A percentile compares a stretch with the other conserved stretches of the same genome.
phyloP scores from a whole-genome alignment of 1,139 yeast species.

The Scheffersomyces quercinus region DNA sequence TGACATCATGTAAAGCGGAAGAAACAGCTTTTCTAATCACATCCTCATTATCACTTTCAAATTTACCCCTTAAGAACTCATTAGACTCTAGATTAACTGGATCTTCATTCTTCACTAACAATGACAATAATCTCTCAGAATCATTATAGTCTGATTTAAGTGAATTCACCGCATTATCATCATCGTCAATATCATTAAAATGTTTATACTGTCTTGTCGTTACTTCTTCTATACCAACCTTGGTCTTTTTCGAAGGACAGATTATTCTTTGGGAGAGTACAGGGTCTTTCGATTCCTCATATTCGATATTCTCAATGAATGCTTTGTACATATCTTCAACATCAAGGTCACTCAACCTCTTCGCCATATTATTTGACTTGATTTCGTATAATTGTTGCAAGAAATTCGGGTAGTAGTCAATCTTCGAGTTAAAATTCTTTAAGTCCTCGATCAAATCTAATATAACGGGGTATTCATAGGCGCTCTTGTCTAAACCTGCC shows the following conservation, averaged over 20 bases:
- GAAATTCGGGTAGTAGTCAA: constrained; percentile 24
- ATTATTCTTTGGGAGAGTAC: not conserved
- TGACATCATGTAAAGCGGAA: constrained; percentile 16
- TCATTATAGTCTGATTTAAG: constrained; percentile 19
- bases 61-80: constrained; percentile 8
- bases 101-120: constrained; percentile 13
- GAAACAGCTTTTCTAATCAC: constrained; percentile 23
- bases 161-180: not conserved
- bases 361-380: constrained; percentile 8
- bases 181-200: not conserved
- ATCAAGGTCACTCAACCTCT: constrained; percentile 8
- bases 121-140: constrained; percentile 21
- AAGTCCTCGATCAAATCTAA: constrained; percentile 15
- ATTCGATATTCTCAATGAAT: constrained; percentile 18
- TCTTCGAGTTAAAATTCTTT: constrained; percentile 15
- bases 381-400: constrained; percentile 21
- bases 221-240: constrained; percentile 1
- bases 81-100: constrained; percentile 17
- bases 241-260: not conserved
- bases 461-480: constrained; percentile 14
- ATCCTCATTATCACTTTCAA: constrained; percentile 9
- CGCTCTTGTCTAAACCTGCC: constrained; percentile 6
- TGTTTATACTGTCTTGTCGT: no score
- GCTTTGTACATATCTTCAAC: constrained; percentile 21
- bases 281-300: constrained; percentile 8